These are phyloP conservation scores for Porogramme epimiltina DNA, from an alignment of 1,284 basidiomycete genomes.

Conservation along the genomic window DNA sequence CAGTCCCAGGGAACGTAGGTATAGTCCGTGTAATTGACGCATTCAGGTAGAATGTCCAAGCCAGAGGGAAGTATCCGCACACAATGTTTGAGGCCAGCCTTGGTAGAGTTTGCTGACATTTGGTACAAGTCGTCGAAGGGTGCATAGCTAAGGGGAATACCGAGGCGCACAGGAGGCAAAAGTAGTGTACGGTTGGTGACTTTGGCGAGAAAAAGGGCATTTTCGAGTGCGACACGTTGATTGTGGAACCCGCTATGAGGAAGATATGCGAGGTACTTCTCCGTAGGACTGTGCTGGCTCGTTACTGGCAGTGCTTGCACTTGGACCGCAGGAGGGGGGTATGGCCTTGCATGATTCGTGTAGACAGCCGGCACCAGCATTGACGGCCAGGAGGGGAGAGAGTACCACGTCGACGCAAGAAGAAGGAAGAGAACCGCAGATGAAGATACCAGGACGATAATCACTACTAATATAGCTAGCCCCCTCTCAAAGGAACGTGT, in stretches of 20 bases:
- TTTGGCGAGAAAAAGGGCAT: constrained; percentile 69
- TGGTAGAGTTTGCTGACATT: constrained; percentile 49
- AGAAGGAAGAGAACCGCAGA: no score
- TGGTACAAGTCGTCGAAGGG: constrained; percentile 58
- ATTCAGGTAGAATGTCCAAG: constrained; percentile 49
- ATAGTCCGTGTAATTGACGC: constrained; percentile 57
- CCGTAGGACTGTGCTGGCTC: not conserved
- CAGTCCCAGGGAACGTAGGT: constrained; percentile 69
- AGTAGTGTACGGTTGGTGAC: constrained; percentile 76
- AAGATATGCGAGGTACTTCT: constrained; percentile 60
- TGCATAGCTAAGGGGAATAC: constrained; percentile 61
- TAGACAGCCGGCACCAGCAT: no score
- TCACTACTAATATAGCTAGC: no score
- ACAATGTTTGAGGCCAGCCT: constrained; percentile 57
- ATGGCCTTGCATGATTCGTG: no score
- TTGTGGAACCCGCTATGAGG: constrained; percentile 85
- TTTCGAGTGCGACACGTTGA: constrained; percentile 82
- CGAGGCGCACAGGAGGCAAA: constrained; percentile 70
- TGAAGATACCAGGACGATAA: no score
- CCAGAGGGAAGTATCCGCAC: constrained; percentile 33
- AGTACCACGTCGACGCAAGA: no score
- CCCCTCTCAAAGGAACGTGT: no score
- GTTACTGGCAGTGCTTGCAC: no score
- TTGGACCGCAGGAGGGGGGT: no score
- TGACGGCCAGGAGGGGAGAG: no score